Conservation (phyloP, 2,329 filamentous ascomycete species). For the Curvularia lunata region DNA sequence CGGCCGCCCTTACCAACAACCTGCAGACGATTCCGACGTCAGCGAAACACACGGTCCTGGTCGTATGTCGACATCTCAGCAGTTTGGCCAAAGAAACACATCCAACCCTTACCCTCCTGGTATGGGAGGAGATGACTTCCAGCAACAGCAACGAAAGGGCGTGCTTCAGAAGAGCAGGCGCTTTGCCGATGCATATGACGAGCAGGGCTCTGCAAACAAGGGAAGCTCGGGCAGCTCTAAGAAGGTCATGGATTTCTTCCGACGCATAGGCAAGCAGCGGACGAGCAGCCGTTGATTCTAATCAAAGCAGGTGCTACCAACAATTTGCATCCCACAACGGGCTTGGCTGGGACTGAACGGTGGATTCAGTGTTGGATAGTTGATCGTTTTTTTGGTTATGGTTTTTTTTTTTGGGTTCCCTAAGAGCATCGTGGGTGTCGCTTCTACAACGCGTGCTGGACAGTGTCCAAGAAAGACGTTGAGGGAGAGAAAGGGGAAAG, state of each 20-base stretch:
- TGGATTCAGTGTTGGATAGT: background rate
- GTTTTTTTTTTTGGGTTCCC: background rate
- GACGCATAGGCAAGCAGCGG: conserved; percentile 79
- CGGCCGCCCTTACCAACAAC: conserved; percentile 38
- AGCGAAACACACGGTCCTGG: conserved; percentile 26
- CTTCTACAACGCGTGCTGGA: background rate
- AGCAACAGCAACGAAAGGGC: conserved; percentile 48
- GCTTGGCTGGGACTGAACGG: background rate
- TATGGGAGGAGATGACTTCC: conserved; percentile 41
- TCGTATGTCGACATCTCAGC: conserved; percentile 28
- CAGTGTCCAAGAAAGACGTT: background rate
- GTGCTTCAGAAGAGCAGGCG: conserved; percentile 84
- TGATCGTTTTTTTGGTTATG: background rate
- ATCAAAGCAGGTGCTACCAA: background rate
- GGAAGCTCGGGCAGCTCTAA: conserved; percentile 72
- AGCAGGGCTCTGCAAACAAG: conserved; percentile 46
- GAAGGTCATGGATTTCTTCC: conserved; percentile 98
- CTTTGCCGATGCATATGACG: conserved; percentile 88
- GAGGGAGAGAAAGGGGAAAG: background rate
- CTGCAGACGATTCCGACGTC: conserved; percentile 46
- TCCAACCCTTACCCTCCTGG: conserved; percentile 50
- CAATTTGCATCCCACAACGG: background rate
- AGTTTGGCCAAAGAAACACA: conserved; percentile 22
- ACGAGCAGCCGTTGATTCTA: conserved; percentile 17
- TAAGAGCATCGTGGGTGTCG: background rate